Percentiles rank a stretch among this genome's conserved stretches.
Evolutionary conservation across 306 rosid species (phyloP).

Genomic region (Vigna angularis): DNA sequence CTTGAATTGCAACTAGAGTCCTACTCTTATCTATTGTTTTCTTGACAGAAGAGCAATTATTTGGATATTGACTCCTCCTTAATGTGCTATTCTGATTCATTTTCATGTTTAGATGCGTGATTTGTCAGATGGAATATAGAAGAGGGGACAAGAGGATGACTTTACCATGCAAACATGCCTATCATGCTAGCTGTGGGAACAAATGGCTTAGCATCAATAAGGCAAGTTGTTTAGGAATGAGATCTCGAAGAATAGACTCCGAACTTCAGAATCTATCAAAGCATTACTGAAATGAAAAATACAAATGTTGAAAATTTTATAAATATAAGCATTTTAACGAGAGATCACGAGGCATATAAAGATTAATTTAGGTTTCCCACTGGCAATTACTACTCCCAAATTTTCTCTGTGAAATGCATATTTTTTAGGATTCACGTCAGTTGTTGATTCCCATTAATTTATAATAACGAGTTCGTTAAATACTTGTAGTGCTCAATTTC

Average conservation of each 20-base stretch:
- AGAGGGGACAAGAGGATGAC: slow-evolving; percentile 80
- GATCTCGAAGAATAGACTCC: background rate
- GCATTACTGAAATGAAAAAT: background rate
- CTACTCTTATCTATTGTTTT: background rate
- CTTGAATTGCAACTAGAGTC: slow-evolving; percentile 16
- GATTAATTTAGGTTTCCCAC: background rate
- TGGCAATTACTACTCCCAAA: background rate
- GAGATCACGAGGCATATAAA: background rate
- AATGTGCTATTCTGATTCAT: slow-evolving; percentile 12
- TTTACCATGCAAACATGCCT: slow-evolving; percentile 88
- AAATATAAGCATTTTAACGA: background rate
- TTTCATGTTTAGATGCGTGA: slow-evolving; percentile 77
- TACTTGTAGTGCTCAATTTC: slow-evolving; percentile 23
- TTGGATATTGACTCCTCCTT: background rate
- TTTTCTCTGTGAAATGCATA: background rate
- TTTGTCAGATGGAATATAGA: slow-evolving; percentile 96
- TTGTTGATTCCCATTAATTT: background rate
- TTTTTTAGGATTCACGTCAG: background rate
- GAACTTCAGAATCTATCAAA: background rate
- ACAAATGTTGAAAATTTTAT: background rate
- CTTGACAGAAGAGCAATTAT: background rate
- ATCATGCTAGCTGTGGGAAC: slow-evolving; percentile 81
- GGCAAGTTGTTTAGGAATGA: slow-evolving; percentile 55
- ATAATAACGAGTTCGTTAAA: background rate
- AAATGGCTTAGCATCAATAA: slow-evolving; percentile 98